These are phyloP conservation scores for Paecilomyces sp. DNA, from an alignment of 2,329 filamentous ascomycete genomes.

Conservation along the genomic window DNA sequence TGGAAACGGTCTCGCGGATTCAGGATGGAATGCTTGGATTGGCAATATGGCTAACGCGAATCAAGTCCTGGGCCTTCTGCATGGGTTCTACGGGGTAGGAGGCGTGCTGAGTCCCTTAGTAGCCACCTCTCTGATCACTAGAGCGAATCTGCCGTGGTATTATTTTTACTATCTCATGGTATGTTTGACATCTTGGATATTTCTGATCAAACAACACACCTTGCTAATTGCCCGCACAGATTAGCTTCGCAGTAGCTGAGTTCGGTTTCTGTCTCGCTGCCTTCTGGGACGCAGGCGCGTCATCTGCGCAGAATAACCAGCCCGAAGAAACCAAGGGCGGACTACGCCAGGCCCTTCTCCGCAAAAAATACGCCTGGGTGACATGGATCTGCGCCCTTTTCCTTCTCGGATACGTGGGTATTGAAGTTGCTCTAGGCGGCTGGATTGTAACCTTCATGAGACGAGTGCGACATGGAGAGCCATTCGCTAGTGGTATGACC, in stretches of 20 bases:
- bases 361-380: constrained; percentile 44
- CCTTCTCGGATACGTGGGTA: constrained; percentile 65
- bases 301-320: constrained; percentile 16
- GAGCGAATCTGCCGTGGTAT: constrained; percentile 23
- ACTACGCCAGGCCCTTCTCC: constrained; percentile 20
- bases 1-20: constrained; percentile 37
- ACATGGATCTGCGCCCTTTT: constrained; percentile 69
- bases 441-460: constrained; percentile 78
- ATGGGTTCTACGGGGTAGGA: constrained; percentile 65
- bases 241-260: constrained; percentile 10
- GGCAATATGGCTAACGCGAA: constrained; percentile 67
- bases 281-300: constrained; percentile 13
- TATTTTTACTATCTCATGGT: constrained; percentile 20
- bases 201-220: no score
- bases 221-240: constrained; percentile 3
- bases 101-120: constrained; percentile 53
- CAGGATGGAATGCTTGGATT: constrained; percentile 54
- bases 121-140: constrained; percentile 64
- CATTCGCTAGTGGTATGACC: constrained; percentile 61
- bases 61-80: constrained; percentile 64
- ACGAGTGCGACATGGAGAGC: constrained; percentile 54
- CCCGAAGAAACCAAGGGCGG: constrained; percentile 4
- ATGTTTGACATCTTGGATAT: not conserved
- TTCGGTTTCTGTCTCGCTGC: constrained; percentile 9
- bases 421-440: constrained; percentile 58